Percentiles rank a stretch among this genome's conserved stretches.
These are phyloP conservation scores for Huntiella abstrusa DNA, from an alignment of 2,329 filamentous ascomycete species.

Conservation along the genomic window DNA sequence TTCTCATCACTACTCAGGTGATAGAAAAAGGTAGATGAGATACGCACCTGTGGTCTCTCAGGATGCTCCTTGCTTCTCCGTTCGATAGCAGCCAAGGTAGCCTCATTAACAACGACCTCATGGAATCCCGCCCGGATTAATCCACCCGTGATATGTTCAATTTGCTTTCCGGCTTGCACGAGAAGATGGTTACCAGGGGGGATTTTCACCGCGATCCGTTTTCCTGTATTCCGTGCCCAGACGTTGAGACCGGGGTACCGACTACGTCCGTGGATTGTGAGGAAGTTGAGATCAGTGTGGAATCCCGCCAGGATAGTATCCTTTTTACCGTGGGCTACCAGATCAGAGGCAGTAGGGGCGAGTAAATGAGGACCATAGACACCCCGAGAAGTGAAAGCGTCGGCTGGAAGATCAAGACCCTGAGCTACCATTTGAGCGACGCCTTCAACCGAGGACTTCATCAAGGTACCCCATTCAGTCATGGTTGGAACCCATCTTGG, in stretches of 20 bases:
- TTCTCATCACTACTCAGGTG: slow-evolving; percentile 39
- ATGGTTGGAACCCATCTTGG: slow-evolving; percentile 34
- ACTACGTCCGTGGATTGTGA: slow-evolving; percentile 44
- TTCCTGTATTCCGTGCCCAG: slow-evolving; percentile 44
- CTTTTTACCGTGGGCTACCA: slow-evolving; percentile 30
- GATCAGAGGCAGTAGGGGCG: slow-evolving; percentile 40
- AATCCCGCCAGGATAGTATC: slow-evolving; percentile 44
- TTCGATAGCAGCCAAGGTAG: slow-evolving; percentile 29
- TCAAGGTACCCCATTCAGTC: slow-evolving; percentile 38
- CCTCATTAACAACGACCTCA: slow-evolving; percentile 39
- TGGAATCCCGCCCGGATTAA: slow-evolving; percentile 43
- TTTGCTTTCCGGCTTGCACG: slow-evolving; percentile 43
- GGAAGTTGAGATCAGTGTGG: slow-evolving; percentile 46
- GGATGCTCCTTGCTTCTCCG: slow-evolving; percentile 23
- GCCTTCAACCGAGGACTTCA: slow-evolving; percentile 40
- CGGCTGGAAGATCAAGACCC: slow-evolving; percentile 32
- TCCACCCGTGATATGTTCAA: slow-evolving; percentile 41
- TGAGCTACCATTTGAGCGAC: slow-evolving; percentile 40
- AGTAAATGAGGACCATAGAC: slow-evolving; percentile 42
- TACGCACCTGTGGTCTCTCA: slow-evolving; percentile 33
- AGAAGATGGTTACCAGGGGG: slow-evolving; percentile 37
- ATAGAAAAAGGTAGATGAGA: slow-evolving; percentile 44
- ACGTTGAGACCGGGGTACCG: slow-evolving; percentile 43
- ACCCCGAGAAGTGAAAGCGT: slow-evolving; percentile 35
- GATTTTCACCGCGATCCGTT: slow-evolving; percentile 38